Base-by-base conservation (phyloP, 805 yeast species). In the Wickerhamomyces chambardii region DNA sequence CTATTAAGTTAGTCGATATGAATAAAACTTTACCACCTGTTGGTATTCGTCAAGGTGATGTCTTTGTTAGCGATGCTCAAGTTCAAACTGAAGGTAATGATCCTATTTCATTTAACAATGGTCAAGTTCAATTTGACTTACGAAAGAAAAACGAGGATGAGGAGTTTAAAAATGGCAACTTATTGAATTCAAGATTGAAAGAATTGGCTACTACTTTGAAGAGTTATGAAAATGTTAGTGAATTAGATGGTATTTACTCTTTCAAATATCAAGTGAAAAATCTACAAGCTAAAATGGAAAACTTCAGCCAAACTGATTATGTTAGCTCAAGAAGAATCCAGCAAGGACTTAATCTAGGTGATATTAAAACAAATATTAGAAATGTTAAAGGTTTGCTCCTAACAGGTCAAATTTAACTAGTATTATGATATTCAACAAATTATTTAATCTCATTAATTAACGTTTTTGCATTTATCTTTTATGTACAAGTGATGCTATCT, bases 311-410 rank as follows among this genome's bases (percentile, higher is more conserved):
- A 17, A 43, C 45, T 0, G 41, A 40, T n/a, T 25, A 50, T 16
- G 44, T 50, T 45, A 47, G 40, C 46, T 30, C 31, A 36, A 37
- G 46, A 31, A 27, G 59, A 46, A 22, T 47, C 31, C 34, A 35
- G 51, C 33, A 45, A 25, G 45, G 42, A 25, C 33, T 49, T 29
- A 30, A 45, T 3, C 38, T 43, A 9, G 40, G 43, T 6, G 51
- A 48, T 9, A 45, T 61, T 10, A 52, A 45, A 14, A 42, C 46
- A 6, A 48, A 50, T 1, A 51, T 63, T 10, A 53, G 69, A 29
- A 53, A 55, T n/a, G 55, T 63, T 21, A 64, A 64, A 43, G 69
- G 69, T 15, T 57, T 64, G 57, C 56, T 53, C 39, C 45, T 64
- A 31, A 59, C 58, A 37, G 67, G 69, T 15, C 57, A 50, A 38